Evolutionary conservation across 495 filamentous ascomycete species (phyloP), one percentile per base, ranked within the genome.

Genomic region (Neurospora africana): DNA sequence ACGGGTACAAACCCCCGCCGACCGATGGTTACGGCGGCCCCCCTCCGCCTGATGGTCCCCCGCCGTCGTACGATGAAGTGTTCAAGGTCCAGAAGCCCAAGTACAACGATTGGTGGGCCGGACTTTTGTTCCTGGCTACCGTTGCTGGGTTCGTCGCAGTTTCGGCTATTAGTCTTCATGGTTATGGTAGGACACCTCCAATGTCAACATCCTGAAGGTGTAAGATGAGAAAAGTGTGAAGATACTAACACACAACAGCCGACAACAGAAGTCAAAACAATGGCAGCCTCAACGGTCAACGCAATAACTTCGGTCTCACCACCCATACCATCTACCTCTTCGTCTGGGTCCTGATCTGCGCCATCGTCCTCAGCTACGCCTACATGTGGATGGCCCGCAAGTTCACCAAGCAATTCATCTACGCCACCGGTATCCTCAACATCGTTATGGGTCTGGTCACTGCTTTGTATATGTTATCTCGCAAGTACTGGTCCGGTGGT

Each of bases 391-490:
- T 90, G 13, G 93, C 92, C 43, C 89, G 95, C 61, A 83, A 86
- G 69, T 97, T 95, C 74, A 94, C 94, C 5, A 97, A 97, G 78
- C 88, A 93, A 75, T 93, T 95, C 74, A 94, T 98, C 76, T 97
- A 92, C 91, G 89, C 90, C 69, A 96, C 94, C 1, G 95, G 91
- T 21, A 92, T 97, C 67, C 90, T 96, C 35, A 96, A 95, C 82
- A 87, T 96, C 4, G 75, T 94, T 35, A 93, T 96, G 77, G 81
- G 80, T 15, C 74, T 85, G 36, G 84, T 76, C 2, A 86, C 91
- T 0, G 84, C 93, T 61, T 92, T 97, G 79, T 91, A 91, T 61
- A 89, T 94, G 77, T 84, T 97, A 72, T 78, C 82, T 4, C 80
- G 87, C 15, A 86, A 88, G 71, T 91, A 93, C 77, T 97, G 89